A percentile compares a stretch with the other conserved stretches of the same genome.
phyloP scores from a whole-genome alignment of 176 grass and related monocot species.

The Echinochloa phyllopogon region DNA sequence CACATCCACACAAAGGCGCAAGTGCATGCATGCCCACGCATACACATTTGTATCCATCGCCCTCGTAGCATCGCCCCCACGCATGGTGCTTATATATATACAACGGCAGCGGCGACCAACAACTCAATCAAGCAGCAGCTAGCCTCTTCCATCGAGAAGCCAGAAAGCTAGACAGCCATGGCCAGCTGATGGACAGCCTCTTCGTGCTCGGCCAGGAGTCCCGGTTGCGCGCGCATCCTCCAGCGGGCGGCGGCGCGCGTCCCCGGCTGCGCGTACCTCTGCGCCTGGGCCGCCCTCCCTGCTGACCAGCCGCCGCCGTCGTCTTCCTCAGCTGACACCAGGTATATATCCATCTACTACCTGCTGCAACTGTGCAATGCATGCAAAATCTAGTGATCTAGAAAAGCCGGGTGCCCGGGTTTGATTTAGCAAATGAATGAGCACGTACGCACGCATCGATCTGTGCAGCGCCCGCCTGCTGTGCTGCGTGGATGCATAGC shows the following conservation, averaged over 20 bases:
- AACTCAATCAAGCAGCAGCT: not conserved
- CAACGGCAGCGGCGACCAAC: slow-evolving; percentile 9
- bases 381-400: too few species aligned
- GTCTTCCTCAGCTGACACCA: not conserved
- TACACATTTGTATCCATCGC: not conserved
- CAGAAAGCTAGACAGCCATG: not conserved
- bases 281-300: slow-evolving; percentile 44
- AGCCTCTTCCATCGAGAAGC: not conserved
- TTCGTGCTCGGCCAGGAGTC: slow-evolving; percentile 53
- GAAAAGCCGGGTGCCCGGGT: too few species aligned
- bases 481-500: slow-evolving; percentile 55
- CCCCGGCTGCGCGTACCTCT: slow-evolving; percentile 60
- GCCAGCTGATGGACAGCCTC: slow-evolving; percentile 38
- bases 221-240: slow-evolving; percentile 54
- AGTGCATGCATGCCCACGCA: slow-evolving; percentile 15
- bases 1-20: slow-evolving; percentile 28
- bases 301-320: not conserved
- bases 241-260: slow-evolving; percentile 43
- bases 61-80: not conserved
- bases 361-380: not conserved
- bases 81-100: not conserved
- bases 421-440: not conserved
- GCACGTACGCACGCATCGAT: not conserved
- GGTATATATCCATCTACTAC: slow-evolving; percentile 11
- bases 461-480: slow-evolving; percentile 24